Base-by-base conservation (phyloP, 768 basidiomycete species). In the Suillus occidentalis region DNA sequence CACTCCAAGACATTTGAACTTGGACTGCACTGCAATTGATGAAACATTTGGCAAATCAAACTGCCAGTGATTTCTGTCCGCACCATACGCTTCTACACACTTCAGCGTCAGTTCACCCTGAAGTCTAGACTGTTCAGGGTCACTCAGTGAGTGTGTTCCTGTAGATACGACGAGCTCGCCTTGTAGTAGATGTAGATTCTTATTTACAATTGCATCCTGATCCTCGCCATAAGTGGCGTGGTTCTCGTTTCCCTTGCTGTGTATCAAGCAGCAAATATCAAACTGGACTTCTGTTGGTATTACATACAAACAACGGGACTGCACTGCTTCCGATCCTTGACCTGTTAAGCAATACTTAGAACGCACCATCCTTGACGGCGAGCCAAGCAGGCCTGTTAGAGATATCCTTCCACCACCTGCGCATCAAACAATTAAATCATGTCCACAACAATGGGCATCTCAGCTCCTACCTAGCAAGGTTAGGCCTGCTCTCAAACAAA, bases 391-490 rank as follows among this genome's bases (percentile, higher is more conserved):
- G 73, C 63, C 85, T 79, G 37, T 73, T 74, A 3, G 66, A 72
- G 52, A 87, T 73, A 0, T 82, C 84, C 42, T 81, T 80, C 80
- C 81, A 87, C 86, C 86, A 87, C 77, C 84, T 82, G 37, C 50
- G 13, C 34, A 55, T 31, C n/a, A 39, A 52, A 62, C 6, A 14
- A 59, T 57, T 47, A 5, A 28, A 22, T 60, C 18, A 40, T 43
- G 53, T 34, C 8, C 20, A 37, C 16, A 20, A 34, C 14, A n/a
- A 3, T 10, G 8, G 18, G 7, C 12, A 34, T n/a, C 7, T 18
- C 25, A 31, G 25, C 14, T 63, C 77, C n/a, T 37, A 84, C 83
- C 82, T 81, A 0, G 76, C 64, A 3, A 86, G 79, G 65, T 84
- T 82, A 9, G 83, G 82, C 68, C 77, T 76, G 42, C 63, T 71